Conservation (phyloP, 306 rosid species). For the Trichosanthes truncata region DNA sequence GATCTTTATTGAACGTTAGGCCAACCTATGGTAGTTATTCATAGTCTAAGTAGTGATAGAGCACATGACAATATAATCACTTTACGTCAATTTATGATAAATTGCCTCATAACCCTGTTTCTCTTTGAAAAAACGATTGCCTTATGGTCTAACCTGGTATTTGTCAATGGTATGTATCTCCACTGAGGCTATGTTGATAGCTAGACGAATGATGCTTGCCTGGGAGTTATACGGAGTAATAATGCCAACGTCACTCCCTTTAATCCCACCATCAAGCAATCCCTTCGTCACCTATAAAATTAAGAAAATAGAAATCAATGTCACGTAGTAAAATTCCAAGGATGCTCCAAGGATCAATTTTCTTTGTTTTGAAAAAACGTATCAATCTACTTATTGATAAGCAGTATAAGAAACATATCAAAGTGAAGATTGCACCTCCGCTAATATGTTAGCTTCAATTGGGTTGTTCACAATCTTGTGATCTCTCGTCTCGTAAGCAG, state of each 20-base stretch:
- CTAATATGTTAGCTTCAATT: conserved; percentile 65
- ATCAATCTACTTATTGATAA: neutral
- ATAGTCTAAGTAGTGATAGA: no score
- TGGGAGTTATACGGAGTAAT: conserved; percentile 97
- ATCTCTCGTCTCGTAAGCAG: conserved; percentile 77
- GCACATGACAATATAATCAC: neutral
- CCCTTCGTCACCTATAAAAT: conserved; percentile 50
- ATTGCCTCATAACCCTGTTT: neutral
- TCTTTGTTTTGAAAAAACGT: neutral
- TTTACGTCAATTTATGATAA: neutral
- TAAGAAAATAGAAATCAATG: conserved; percentile 9
- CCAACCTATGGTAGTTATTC: no score
- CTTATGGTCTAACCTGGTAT: conserved; percentile 86
- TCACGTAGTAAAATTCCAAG: neutral
- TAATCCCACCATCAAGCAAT: conserved; percentile 59
- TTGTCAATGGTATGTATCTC: conserved; percentile 96
- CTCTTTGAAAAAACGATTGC: no score
- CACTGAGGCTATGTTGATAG: conserved; percentile 41
- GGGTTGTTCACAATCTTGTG: conserved; percentile 63
- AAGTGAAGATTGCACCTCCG: conserved; percentile 42
- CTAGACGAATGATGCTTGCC: conserved; percentile 59
- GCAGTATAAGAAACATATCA: neutral
- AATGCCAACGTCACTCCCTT: conserved; percentile 61
- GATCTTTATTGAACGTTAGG: no score
- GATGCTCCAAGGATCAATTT: neutral